These are phyloP conservation scores for Boechera stricta DNA, from an alignment of 345 rosid species.

Conservation along the genomic window DNA sequence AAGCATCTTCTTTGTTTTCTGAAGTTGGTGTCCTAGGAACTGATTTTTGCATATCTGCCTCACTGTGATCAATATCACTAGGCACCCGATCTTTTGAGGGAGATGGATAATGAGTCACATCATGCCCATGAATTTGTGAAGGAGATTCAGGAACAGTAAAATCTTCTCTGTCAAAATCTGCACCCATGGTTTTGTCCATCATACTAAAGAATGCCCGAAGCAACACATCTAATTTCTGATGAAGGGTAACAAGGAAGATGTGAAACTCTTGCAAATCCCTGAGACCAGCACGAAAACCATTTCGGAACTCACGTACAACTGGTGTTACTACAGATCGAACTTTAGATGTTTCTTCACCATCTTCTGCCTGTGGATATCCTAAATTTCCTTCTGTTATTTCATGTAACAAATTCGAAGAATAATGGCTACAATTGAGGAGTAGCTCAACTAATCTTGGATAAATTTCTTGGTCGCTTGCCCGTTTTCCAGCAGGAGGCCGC, in stretches of 20 bases:
- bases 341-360: conserved; percentile 48
- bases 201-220: conserved; percentile 74
- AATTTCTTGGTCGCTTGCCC: conserved; percentile 82
- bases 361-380: conserved; percentile 60
- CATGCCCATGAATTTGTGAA: conserved; percentile 49
- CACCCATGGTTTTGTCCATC: conserved; percentile 60
- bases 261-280: conserved; percentile 94
- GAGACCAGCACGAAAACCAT: conserved; percentile 88
- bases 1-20: conserved; percentile 76
- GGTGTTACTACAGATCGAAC: conserved; percentile 49
- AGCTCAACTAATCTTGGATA: conserved; percentile 96
- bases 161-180: conserved; percentile 84
- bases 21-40: conserved; percentile 61
- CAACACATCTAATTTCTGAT: conserved; percentile 81
- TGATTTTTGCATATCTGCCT: conserved; percentile 68
- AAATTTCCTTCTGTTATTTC: conserved; percentile 86
- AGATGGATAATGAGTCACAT: conserved; percentile 53
- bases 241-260: conserved; percentile 88
- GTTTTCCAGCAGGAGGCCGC: conserved; percentile 97
- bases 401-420: conserved; percentile 68
- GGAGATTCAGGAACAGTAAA: conserved; percentile 67
- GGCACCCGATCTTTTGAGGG: conserved; percentile 61
- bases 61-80: conserved; percentile 64
- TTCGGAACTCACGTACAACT: conserved; percentile 69
- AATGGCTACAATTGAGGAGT: conserved; percentile 74